A percentile compares a stretch with the other conserved stretches of the same genome.
phyloP scores from a whole-genome alignment of 352 stramenopile species.

The Globisporangium solare region DNA sequence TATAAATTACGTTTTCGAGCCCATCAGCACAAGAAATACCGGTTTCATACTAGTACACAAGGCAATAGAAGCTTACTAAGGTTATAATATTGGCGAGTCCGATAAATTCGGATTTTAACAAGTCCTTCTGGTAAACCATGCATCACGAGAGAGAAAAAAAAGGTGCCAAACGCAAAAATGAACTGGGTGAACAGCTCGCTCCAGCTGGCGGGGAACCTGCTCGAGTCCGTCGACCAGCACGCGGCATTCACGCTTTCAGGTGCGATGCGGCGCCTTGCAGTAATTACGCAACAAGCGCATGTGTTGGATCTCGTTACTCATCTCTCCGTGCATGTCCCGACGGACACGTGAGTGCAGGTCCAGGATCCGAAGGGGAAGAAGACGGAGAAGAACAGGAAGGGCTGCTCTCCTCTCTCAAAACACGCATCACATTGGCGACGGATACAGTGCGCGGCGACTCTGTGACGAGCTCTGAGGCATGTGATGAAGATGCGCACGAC shows the following conservation, averaged over 20 bases:
- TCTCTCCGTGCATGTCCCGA: conserved; percentile 4
- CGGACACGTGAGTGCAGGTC: conserved; percentile 10
- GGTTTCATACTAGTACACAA: no score
- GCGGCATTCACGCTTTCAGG: conserved; percentile 65
- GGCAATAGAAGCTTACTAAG: no score
- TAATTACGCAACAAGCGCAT: not conserved
- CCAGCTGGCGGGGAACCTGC: conserved; percentile 69
- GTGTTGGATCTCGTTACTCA: not conserved
- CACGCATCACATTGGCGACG: conserved; percentile 10
- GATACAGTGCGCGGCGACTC: conserved; percentile 9
- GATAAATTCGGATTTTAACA: no score
- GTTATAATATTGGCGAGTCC: no score
- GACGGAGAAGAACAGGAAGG: conserved; percentile 7
- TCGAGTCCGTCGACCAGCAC: conserved; percentile 85
- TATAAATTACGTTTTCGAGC: no score
- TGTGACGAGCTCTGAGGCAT: conserved; percentile 11
- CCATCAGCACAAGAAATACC: no score
- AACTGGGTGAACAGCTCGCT: conserved; percentile 85
- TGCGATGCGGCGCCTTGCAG: not conserved
- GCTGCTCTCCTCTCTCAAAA: conserved; percentile 7
- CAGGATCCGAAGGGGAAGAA: conserved; percentile 8
- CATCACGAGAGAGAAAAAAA: not conserved
- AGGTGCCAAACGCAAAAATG: conserved; percentile 27
- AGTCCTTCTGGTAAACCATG: no score
- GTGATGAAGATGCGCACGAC: not conserved